Base-by-base conservation (phyloP, 805 yeast species). In the Candida michaelii region DNA sequence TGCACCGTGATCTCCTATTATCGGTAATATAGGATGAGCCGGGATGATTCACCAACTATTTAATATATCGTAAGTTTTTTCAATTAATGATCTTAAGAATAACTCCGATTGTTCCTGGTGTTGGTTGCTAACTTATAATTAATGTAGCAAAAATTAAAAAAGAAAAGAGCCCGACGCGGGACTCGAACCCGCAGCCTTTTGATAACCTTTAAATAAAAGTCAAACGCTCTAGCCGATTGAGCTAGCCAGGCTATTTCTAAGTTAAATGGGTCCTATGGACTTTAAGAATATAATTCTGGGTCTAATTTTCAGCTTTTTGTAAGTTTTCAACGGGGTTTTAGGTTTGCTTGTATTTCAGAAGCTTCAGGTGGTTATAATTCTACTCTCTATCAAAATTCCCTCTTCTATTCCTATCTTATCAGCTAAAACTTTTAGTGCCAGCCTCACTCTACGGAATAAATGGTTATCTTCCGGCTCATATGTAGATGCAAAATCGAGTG, bases 141-240 rank as follows among this genome's bases (percentile, higher is more conserved):
- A n/a, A 5, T 21, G 8, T 21, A 21, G 23, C 23, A 36, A 34
- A 32, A 23, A 33, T 5, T n/a, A n/a, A 11, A n/a, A 37, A 39
- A 45, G 43, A 39, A 42, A 15, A 14, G 36, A 51, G 54, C 54
- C 54, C 52, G 54, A 49, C 51, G 54, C 54, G 54, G 54, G 54
- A 43, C 43, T 51, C 54, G 54, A 51, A 49, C 52, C 54, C 54
- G 54, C 54, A 51, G 45, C 54, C 54, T 49, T 51, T 50, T 49
- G 53, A 49, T 51, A 40, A 50, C 54, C 47, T 49, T 46, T 45
- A 49, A 49, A 47, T 31, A 50, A 50, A 50, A 50, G 53, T 50
- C 53, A 50, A 49, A 48, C 53, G 54, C 52, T 48, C 52, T 48
- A 48, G 52, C 51, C 53, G 50, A 48, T 48, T 51, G 52, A 48